phyloP scores from a whole-genome alignment of 768 basidiomycete genomes.

The Exsudoporus frostii region DNA sequence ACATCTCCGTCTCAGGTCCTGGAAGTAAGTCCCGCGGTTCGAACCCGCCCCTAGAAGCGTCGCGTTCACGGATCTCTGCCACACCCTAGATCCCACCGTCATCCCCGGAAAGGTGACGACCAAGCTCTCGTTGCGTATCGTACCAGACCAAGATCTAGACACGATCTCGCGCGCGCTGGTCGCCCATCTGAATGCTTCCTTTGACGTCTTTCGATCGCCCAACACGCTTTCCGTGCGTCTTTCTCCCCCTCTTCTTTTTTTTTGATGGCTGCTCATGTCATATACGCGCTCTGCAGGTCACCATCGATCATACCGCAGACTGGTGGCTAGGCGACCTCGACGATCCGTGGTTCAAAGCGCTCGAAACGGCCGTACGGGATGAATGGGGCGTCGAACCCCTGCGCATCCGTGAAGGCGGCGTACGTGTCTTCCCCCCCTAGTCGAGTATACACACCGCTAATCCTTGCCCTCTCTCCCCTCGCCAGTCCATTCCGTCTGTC shows the following conservation, averaged over 20 bases:
- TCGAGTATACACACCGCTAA: not conserved
- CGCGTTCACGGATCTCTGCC: not conserved
- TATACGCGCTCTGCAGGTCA: slow-evolving; percentile 54
- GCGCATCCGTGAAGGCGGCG: slow-evolving; percentile 91
- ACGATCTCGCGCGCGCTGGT: slow-evolving; percentile 61
- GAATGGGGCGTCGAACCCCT: slow-evolving; percentile 88
- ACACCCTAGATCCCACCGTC: slow-evolving; percentile 70
- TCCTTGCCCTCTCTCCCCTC: not conserved
- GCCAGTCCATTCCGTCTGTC: slow-evolving; percentile 87
- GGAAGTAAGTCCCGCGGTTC: slow-evolving; percentile 48
- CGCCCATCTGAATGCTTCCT: slow-evolving; percentile 55
- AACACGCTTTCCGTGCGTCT: slow-evolving; percentile 64
- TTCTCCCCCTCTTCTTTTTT: not conserved
- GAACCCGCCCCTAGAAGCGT: not conserved
- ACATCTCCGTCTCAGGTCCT: slow-evolving; percentile 77
- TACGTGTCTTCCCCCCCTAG: slow-evolving; percentile 36
- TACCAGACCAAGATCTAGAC: slow-evolving; percentile 87
- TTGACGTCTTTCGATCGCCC: slow-evolving; percentile 57
- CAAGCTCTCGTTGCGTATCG: slow-evolving; percentile 86
- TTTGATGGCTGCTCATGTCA: not conserved
- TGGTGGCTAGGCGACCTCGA: slow-evolving; percentile 96
- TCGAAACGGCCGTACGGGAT: slow-evolving; percentile 77
- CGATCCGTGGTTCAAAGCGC: slow-evolving; percentile 79
- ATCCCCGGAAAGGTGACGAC: slow-evolving; percentile 85
- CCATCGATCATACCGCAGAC: slow-evolving; percentile 79